A percentile compares a stretch with the other conserved stretches of the same genome.
phyloP scores from a whole-genome alignment of 257 asterid genomes.

The Nicotiana knightiana region DNA sequence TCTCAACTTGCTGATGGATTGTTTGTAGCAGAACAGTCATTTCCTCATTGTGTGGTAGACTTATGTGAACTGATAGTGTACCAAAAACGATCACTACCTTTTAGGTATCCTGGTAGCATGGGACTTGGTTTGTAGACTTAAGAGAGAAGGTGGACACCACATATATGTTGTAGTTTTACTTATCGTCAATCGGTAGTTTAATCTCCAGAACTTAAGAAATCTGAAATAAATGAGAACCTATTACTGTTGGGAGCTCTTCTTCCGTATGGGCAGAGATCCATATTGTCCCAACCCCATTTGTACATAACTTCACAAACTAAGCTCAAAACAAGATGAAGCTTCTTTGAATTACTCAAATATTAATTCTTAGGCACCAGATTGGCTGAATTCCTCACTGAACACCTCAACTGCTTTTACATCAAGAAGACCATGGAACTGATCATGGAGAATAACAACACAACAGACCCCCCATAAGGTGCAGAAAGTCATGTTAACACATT shows the following conservation, averaged over 20 bases:
- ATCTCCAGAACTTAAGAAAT: too few species aligned
- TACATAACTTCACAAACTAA: neutral
- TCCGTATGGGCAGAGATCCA: too few species aligned
- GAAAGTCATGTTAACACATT: neutral
- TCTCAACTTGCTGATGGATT: constrained; percentile 95
- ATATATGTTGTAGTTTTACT: too few species aligned
- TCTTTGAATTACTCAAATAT: neutral
- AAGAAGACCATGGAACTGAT: neutral
- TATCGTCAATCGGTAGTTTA: too few species aligned
- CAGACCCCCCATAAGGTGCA: neutral
- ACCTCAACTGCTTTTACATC: neutral
- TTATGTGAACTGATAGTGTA: too few species aligned
- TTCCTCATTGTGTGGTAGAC: too few species aligned
- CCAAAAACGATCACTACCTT: too few species aligned
- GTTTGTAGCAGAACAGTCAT: constrained; percentile 89
- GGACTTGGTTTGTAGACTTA: too few species aligned
- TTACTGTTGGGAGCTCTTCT: too few species aligned
- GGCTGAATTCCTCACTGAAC: neutral
- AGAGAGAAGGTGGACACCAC: too few species aligned
- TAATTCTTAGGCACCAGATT: neutral
- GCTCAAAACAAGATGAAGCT: neutral
- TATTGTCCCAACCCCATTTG: neutral
- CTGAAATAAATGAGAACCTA: too few species aligned
- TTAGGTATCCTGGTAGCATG: too few species aligned
- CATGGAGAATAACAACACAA: neutral